These are phyloP conservation scores for Leptographium procerum DNA, from an alignment of 2,329 filamentous ascomycete genomes.

Conservation along the genomic window DNA sequence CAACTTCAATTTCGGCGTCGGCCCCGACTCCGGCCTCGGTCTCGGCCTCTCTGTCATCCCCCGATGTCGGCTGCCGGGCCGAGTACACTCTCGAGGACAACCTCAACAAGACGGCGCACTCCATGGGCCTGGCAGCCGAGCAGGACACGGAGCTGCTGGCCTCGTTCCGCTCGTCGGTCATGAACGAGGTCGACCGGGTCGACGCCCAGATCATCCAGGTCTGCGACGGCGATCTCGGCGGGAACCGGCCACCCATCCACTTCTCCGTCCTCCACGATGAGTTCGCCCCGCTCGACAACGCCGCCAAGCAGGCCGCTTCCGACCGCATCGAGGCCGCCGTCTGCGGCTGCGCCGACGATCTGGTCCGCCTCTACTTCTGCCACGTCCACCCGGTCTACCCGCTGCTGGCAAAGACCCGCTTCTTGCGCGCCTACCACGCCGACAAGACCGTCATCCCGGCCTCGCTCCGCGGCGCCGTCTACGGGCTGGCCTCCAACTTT, in stretches of 20 bases:
- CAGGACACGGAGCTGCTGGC: slow-evolving; percentile 35
- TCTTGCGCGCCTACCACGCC: slow-evolving; percentile 25
- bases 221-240: slow-evolving; percentile 10
- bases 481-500: slow-evolving; percentile 31
- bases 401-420: slow-evolving; percentile 31
- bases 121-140: slow-evolving; percentile 31
- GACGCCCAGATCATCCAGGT: slow-evolving; percentile 22
- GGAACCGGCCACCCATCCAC: slow-evolving; percentile 29
- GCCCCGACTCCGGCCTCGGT: no score
- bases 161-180: slow-evolving; percentile 33
- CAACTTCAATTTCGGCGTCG: neutral
- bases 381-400: slow-evolving; percentile 33
- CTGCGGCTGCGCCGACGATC: slow-evolving; percentile 25
- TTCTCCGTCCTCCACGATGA: slow-evolving; percentile 32
- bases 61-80: no score
- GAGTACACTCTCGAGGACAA: slow-evolving; percentile 30
- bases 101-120: slow-evolving; percentile 29
- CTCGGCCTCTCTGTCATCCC: no score
- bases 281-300: slow-evolving; percentile 31
- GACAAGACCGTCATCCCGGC: slow-evolving; percentile 29
- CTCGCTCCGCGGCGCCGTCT: slow-evolving; percentile 32
- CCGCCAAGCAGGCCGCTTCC: slow-evolving; percentile 25
- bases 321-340: slow-evolving; percentile 31
- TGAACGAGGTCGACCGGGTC: slow-evolving; percentile 30
- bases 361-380: slow-evolving; percentile 33